Evolutionary conservation across 2,329 filamentous ascomycete species (phyloP), one percentile per base, ranked within the genome.

Genomic region (Colletotrichum gloeosporioides): DNA sequence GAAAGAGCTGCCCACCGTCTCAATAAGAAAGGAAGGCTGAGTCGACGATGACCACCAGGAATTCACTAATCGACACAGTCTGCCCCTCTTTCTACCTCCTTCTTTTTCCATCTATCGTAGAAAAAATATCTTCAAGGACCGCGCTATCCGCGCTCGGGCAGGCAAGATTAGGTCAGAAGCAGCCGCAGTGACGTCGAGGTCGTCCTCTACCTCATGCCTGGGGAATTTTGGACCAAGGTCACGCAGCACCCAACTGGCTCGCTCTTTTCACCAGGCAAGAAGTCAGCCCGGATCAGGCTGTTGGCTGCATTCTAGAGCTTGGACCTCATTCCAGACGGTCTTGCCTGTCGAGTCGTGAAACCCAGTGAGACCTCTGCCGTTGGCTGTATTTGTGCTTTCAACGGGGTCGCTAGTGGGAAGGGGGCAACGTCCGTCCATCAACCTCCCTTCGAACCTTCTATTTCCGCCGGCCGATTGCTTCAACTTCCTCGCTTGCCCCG

Each of bases 361-460:
- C 73, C 63, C 63, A n/a, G 63, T 73, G 63, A 75, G 53, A 75
- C 63, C 34, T 68, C 32, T 49, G 31, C 36, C 59, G 59, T 59
- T 44, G 69, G 59, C 49, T 22, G 13, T 65, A 61, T 27, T 74
- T 65, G 65, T 75, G 39, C 69, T 67, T 75, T 67, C 62, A 72
- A 75, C 73, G 69, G 31, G 63, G 62, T 44, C 49, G 64, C 53
- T 27, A 67, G 63, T 71, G 57, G 63, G 64, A 73, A 63, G 73
- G 63, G 69, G 69, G 73, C 64, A 73, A 74, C 74, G 22, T 69
- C 59, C 59, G 25, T 36, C 34, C 55, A 59, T n/a, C 22, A 16
- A 44, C 29, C 74, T 76, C 74, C 74, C 74, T 76, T 74, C 70
- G 29, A 65, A 65, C 64, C 59, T 74, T 74, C 74, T 69, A 59